Evolutionary conservation across 2,329 filamentous ascomycete species (phyloP).

Genomic region (Monosporascus sp.): DNA sequence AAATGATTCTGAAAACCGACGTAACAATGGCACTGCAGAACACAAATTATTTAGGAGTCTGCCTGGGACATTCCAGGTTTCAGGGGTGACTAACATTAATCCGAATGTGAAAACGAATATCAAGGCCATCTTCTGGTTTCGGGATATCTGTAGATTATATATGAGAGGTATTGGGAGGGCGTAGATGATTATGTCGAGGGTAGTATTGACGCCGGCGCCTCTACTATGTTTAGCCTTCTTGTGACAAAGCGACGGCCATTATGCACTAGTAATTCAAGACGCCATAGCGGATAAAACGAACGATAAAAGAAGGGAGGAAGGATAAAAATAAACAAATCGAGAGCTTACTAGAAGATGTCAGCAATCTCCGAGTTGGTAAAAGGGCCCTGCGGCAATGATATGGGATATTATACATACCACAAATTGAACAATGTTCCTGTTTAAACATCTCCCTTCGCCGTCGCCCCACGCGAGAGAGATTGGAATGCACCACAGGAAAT

Average conservation of each 20-base stretch:
- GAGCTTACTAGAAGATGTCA: too few relatives aligned
- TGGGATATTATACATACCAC: background rate
- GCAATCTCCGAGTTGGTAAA: too few relatives aligned
- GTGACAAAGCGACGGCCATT: too few relatives aligned
- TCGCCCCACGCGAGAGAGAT: background rate
- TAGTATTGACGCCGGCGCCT: slow-evolving; percentile 21
- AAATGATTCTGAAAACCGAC: background rate
- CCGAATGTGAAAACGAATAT: slow-evolving; percentile 31
- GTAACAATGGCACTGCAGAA: background rate
- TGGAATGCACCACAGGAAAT: background rate
- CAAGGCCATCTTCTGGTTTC: slow-evolving; percentile 37
- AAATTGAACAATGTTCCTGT: background rate
- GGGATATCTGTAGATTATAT: slow-evolving; percentile 29
- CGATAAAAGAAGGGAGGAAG: too few relatives aligned
- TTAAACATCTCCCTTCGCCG: background rate
- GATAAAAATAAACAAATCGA: too few relatives aligned
- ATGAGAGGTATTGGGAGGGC: slow-evolving; percentile 23
- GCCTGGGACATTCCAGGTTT: too few relatives aligned
- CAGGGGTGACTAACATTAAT: slow-evolving; percentile 20
- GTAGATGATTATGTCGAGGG: slow-evolving; percentile 23
- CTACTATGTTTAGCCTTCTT: background rate
- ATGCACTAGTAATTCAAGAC: too few relatives aligned
- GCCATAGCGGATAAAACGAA: too few relatives aligned
- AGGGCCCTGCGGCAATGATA: too few relatives aligned
- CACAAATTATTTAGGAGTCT: background rate